phyloP scores from a whole-genome alignment of 2,329 filamentous ascomycete genomes.

The Pestalotiopsis sp. region DNA sequence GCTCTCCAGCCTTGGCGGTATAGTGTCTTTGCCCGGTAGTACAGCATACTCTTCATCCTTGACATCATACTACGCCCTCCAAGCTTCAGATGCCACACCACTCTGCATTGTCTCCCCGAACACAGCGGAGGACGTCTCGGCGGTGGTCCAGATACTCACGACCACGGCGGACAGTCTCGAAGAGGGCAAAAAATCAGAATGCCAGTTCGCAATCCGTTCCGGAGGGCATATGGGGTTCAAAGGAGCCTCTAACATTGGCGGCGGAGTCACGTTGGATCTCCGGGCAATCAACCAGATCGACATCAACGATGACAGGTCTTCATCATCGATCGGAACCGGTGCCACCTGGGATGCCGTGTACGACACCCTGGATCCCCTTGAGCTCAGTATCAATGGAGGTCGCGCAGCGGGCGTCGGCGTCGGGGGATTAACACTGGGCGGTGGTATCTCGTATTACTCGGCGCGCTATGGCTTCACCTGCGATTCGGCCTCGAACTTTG shows the following conservation, averaged over 20 bases:
- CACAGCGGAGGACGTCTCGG: conserved; percentile 31
- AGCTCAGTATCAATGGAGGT: conserved; percentile 22
- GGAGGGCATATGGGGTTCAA: conserved; percentile 55
- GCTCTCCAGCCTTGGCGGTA: conserved; percentile 19
- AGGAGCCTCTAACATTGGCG: conserved; percentile 43
- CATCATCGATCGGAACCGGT: conserved; percentile 45
- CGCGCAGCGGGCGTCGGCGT: conserved; percentile 18
- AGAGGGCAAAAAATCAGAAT: conserved; percentile 6
- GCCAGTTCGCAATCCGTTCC: conserved; percentile 50
- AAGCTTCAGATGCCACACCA: conserved; percentile 18
- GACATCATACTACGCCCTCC: conserved; percentile 23
- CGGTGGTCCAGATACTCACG: conserved; percentile 24
- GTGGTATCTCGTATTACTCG: conserved; percentile 19
- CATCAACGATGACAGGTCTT: conserved; percentile 34
- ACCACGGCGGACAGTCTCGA: not conserved
- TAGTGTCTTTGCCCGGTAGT: conserved; percentile 20
- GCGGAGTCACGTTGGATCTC: conserved; percentile 48
- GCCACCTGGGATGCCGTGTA: conserved; percentile 48
- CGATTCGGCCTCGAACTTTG: conserved; percentile 14
- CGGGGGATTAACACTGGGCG: conserved; percentile 19
- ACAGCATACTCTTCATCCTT: conserved; percentile 20
- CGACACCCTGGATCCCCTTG: conserved; percentile 38
- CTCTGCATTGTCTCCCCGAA: conserved; percentile 28
- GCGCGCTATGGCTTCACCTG: conserved; percentile 22
- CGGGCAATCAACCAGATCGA: conserved; percentile 38